Conservation (phyloP, 306 rosid genomes). For the Sindora glabra region DNA sequence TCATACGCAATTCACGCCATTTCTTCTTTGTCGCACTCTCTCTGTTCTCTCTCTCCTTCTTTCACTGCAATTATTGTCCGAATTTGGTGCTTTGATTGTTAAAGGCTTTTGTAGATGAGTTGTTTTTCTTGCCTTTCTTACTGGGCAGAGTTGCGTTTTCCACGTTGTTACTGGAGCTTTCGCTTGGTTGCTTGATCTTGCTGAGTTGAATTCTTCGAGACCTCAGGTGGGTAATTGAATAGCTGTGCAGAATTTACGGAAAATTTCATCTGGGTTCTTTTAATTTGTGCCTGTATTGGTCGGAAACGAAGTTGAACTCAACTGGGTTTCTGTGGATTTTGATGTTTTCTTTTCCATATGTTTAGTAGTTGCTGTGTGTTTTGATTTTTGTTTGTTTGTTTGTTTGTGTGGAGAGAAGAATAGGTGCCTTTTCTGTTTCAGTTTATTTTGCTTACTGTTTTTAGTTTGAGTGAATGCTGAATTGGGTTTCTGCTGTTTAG, state of each 20-base stretch:
- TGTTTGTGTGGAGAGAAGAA: too few species aligned
- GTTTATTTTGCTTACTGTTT: background rate
- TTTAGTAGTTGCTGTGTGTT: background rate
- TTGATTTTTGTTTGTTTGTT: slow-evolving; percentile 9
- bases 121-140: background rate
- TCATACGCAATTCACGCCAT: background rate
- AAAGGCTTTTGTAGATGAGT: background rate
- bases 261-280: background rate
- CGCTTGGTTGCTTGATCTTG: background rate
- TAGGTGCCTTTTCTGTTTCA: background rate
- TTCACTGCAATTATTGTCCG: background rate
- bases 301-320: background rate
- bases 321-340: slow-evolving; percentile 9
- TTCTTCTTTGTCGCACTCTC: background rate
- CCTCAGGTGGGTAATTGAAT: slow-evolving; percentile 14
- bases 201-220: background rate
- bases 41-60: background rate
- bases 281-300: slow-evolving; percentile 1
- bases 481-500: slow-evolving; percentile 8
- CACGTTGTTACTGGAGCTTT: background rate
- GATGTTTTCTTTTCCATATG: background rate
- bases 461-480: slow-evolving; percentile 19
- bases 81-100: background rate
- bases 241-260: background rate
- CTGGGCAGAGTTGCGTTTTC: background rate